Evolutionary conservation across 306 rosid genomes (phyloP), one percentile per base, ranked within the genome.

Genomic region (Abrus pulchellus): DNA sequence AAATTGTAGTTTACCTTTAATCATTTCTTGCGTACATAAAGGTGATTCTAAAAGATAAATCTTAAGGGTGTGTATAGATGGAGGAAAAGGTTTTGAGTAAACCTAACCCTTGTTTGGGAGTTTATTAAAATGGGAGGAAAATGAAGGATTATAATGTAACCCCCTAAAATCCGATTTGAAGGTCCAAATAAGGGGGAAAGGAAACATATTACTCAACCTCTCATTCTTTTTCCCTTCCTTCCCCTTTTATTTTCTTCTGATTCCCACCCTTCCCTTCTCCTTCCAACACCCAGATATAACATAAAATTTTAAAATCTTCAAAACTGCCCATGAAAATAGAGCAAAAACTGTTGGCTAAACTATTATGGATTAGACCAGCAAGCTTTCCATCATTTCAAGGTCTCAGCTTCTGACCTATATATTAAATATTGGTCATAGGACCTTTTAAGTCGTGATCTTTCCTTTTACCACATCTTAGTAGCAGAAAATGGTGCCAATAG

Each of bases 11-110:
- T 34, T 52, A 65, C 29, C 44, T 66, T 9, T 13, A 43, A 54
- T 41, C 36, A 8, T 32, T 29, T 43, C 8, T 41, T 66, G 74
- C 30, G 33, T 44, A 20, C 47, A 75, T 66, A 44, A 33, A 45
- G 56, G 62, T 56, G 47, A 60, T 47, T 81, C 56, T 67, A 36
- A 36, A 41, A 7, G 1, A 55, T 20, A 55, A 74, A 74, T 66
- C 62, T 33, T 33, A 62, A 29, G 29, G 43, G 11, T 80, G 50
- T 52, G 40, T 36, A 50, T 59, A 40, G 66, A 61, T 62, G 72
- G 57, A 72, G 66, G 66, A 54, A 52, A 72, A 9, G 32, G 65
- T 53, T 44, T 32, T 50, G 44, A 72, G 38, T 62, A 62, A 72
- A 14, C 29, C 55, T 30, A 60, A 41, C 74, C 75, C 73, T 61